These are phyloP conservation scores for Dryas integrifolia DNA, from an alignment of 331 rosid species.

Conservation along the genomic window DNA sequence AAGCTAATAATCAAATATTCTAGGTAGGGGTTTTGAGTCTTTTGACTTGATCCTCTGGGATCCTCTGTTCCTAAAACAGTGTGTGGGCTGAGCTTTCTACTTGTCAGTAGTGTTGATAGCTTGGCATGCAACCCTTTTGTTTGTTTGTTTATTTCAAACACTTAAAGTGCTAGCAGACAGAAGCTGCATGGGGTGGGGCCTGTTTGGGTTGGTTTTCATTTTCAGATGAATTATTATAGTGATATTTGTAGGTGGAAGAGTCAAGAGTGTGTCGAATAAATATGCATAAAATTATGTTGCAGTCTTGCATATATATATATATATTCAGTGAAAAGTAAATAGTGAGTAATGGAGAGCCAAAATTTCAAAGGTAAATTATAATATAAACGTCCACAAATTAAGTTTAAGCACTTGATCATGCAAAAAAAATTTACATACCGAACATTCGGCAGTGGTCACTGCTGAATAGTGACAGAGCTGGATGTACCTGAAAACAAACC, in stretches of 20 bases:
- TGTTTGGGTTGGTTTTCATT: background rate
- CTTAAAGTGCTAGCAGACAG: background rate
- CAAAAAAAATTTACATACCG: too few species aligned
- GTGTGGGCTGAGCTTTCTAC: background rate
- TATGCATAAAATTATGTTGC: constrained; percentile 2
- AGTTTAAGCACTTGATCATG: too few species aligned
- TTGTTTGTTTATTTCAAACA: constrained; percentile 19
- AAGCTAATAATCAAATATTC: too few species aligned
- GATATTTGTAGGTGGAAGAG: background rate
- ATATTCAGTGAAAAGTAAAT: too few species aligned
- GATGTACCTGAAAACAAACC: background rate
- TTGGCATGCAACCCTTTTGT: background rate
- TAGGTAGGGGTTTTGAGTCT: too few species aligned
- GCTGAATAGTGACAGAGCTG: too few species aligned
- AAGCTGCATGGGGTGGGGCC: constrained; percentile 19
- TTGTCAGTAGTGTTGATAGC: background rate
- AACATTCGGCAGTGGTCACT: too few species aligned
- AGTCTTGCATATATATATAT: too few species aligned
- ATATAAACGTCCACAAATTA: too few species aligned
- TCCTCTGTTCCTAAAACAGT: background rate
- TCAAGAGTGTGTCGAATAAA: background rate
- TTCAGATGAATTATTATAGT: background rate
- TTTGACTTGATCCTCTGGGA: too few species aligned
- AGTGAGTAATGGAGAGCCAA: too few species aligned
- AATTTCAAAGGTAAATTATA: too few species aligned